Percentiles rank a stretch among this genome's conserved stretches.
phyloP scores from a whole-genome alignment of 2,329 filamentous ascomycete species.

The Colletotrichum sp. region DNA sequence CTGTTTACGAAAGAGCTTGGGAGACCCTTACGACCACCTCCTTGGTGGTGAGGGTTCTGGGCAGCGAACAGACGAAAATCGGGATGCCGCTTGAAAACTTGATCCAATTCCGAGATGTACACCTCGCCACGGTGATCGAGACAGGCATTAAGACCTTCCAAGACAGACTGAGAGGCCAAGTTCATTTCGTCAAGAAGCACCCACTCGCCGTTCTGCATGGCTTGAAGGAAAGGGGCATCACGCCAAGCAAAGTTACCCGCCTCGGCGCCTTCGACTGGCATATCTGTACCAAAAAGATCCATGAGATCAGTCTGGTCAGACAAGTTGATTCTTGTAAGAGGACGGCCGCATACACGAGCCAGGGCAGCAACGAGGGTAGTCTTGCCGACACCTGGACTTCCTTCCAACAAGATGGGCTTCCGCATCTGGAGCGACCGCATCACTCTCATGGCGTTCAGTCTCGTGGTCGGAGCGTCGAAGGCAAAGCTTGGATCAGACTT shows the following conservation, averaged over 20 bases:
- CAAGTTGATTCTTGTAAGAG: constrained; percentile 91
- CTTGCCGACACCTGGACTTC: constrained; percentile 97
- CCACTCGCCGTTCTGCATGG: constrained; percentile 97
- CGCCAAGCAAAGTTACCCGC: constrained; percentile 94
- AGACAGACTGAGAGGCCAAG: constrained; percentile 91
- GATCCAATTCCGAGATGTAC: constrained; percentile 93
- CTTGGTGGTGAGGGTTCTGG: constrained; percentile 97
- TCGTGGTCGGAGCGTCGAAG: constrained; percentile 88
- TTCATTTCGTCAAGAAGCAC: constrained; percentile 99
- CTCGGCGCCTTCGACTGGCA: constrained; percentile 90
- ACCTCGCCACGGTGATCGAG: constrained; percentile 95
- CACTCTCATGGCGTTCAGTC: constrained; percentile 88
- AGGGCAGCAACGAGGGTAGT: constrained; percentile 90
- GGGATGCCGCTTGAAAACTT: constrained; percentile 88
- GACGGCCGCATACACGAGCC: constrained; percentile 78
- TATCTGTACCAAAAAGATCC: constrained; percentile 96
- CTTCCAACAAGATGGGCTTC: constrained; percentile 93
- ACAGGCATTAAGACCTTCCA: constrained; percentile 96
- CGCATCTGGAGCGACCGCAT: constrained; percentile 85
- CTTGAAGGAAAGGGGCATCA: constrained; percentile 92
- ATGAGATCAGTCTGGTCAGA: constrained; percentile 98
- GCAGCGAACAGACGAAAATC: constrained; percentile 95
- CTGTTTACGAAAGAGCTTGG: constrained; percentile 97
- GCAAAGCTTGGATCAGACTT: constrained; percentile 69
- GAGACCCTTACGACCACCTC: constrained; percentile 91